phyloP scores from a whole-genome alignment of 2,329 filamentous ascomycete species.

The Exophiala bonariae region DNA sequence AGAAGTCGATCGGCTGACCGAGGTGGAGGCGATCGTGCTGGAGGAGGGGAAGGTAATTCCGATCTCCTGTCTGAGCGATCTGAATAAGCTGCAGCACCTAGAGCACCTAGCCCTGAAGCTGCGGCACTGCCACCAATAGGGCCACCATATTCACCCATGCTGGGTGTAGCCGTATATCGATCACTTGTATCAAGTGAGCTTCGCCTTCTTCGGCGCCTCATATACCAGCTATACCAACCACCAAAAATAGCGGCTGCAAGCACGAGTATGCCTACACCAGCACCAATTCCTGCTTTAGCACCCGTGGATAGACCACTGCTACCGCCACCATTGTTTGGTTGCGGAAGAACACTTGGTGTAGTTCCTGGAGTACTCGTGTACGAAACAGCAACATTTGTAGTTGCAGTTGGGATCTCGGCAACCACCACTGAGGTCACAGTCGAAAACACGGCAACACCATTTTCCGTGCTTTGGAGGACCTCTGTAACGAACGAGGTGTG shows the following conservation, averaged over 20 bases:
- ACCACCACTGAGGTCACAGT: constrained; percentile 21
- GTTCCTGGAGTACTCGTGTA: constrained; percentile 21
- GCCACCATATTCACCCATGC: constrained; percentile 16
- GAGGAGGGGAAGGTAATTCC: constrained; percentile 22
- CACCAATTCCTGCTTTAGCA: constrained; percentile 28
- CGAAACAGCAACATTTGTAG: constrained; percentile 14
- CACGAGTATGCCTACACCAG: constrained; percentile 22
- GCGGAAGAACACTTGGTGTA: constrained; percentile 16
- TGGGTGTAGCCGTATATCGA: constrained; percentile 19
- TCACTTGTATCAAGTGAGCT: constrained; percentile 18
- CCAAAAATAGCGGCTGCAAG: constrained; percentile 25
- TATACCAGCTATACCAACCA: constrained; percentile 25
- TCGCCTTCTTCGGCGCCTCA: constrained; percentile 22
- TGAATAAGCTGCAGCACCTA: constrained; percentile 19
- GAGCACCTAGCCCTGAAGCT: constrained; percentile 15
- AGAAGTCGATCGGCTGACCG: constrained; percentile 21
- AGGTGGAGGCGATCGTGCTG: constrained; percentile 17
- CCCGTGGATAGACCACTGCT: constrained; percentile 24
- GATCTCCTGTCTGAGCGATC: constrained; percentile 23
- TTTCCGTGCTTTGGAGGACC: constrained; percentile 14
- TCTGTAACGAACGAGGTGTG: constrained; percentile 15
- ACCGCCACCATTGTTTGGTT: constrained; percentile 4
- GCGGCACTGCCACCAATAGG: constrained; percentile 6
- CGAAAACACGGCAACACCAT: constrained; percentile 18
- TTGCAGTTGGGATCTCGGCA: constrained; percentile 13